Conservation (phyloP, 495 filamentous ascomycete species). For the Annulohypoxylon maeteangense region DNA sequence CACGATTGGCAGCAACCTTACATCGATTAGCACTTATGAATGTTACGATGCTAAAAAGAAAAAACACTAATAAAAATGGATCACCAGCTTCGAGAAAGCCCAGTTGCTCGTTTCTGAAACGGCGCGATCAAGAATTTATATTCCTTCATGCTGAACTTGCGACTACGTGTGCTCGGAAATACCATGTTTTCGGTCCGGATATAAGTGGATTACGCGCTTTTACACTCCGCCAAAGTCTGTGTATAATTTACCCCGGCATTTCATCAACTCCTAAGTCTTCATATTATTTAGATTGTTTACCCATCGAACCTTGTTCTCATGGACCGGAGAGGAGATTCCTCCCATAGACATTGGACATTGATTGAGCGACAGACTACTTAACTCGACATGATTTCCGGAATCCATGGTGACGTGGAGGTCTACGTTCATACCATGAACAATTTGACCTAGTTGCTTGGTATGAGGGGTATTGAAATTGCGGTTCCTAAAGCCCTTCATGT, state of each 20-base stretch:
- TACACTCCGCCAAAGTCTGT: neutral
- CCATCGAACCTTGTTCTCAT: neutral
- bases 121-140: neutral
- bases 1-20: neutral
- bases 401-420: slow-evolving; percentile 2
- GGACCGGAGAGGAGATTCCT: neutral
- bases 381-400: neutral
- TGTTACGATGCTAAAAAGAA: neutral
- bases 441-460: neutral
- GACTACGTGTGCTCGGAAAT: neutral
- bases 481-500: neutral
- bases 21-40: neutral
- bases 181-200: neutral
- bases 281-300: too few relatives aligned
- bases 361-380: slow-evolving; percentile 3
- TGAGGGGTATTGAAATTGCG: neutral
- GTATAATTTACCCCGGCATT: neutral
- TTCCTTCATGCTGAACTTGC: neutral
- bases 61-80: neutral
- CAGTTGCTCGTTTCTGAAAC: neutral
- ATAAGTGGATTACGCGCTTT: neutral
- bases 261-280: neutral
- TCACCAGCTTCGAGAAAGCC: neutral
- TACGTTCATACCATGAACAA: neutral
- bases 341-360: neutral